Conservation (phyloP, 2,329 filamentous ascomycete species). For the Escovopsis sp. region DNA sequence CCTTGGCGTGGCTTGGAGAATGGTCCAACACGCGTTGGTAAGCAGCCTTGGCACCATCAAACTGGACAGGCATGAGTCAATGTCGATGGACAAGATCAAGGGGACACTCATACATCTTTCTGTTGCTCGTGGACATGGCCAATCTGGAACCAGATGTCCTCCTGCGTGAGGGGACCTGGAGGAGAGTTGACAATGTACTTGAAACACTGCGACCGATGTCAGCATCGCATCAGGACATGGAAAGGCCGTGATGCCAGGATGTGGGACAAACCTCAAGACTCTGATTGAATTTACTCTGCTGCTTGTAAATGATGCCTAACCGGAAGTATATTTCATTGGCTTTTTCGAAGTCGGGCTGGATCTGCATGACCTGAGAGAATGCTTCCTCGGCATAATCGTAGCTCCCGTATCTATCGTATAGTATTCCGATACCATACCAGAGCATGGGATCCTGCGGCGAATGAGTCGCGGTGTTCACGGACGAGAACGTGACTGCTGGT, state of each 20-base stretch:
- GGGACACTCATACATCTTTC: conserved; percentile 69
- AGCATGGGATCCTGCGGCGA: conserved; percentile 68
- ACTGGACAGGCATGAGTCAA: conserved; percentile 37
- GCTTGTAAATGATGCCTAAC: conserved; percentile 98
- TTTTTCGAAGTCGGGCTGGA: conserved; percentile 96
- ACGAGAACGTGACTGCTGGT: background rate
- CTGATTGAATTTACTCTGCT: conserved; percentile 84
- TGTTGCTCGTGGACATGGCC: conserved; percentile 97
- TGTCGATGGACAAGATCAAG: background rate
- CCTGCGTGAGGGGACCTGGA: conserved; percentile 81
- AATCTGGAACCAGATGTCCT: conserved; percentile 99
- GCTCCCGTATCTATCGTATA: conserved; percentile 93
- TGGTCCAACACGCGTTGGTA: conserved; percentile 89
- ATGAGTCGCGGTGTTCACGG: conserved; percentile 4
- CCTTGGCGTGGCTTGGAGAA: conserved; percentile 93
- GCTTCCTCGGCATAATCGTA: conserved; percentile 95
- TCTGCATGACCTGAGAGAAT: conserved; percentile 97
- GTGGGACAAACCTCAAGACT: conserved; percentile 66
- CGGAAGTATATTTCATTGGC: conserved; percentile 98
- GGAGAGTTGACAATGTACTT: conserved; percentile 94
- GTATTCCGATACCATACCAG: conserved; percentile 96
- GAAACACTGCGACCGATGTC: conserved; percentile 55
- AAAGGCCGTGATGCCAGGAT: background rate
- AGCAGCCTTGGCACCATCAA: conserved; percentile 80
- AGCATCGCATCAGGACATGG: background rate